These are phyloP conservation scores for Helichrysum umbraculigerum DNA, from an alignment of 129 eudicot species.

Conservation along the genomic window DNA sequence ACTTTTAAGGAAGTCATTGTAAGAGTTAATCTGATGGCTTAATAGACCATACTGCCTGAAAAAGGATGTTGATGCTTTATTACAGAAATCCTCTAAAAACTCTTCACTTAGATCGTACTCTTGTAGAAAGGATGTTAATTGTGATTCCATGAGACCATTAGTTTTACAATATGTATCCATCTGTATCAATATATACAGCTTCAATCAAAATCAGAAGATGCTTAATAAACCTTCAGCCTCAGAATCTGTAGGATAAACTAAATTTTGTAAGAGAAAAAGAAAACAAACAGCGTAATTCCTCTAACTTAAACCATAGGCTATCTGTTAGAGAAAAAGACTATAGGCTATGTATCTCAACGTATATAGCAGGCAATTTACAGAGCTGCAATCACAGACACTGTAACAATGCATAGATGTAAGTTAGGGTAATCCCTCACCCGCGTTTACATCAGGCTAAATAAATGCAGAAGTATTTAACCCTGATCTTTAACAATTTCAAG, in stretches of 20 bases:
- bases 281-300: slow-evolving; percentile 5
- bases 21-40: slow-evolving; percentile 84
- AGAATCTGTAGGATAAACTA: slow-evolving; percentile 6
- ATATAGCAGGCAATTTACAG: no score
- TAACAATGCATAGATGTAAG: background rate
- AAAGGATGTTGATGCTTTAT: slow-evolving; percentile 62
- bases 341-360: no score
- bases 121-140: slow-evolving; percentile 7
- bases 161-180: slow-evolving; percentile 41
- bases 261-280: slow-evolving; percentile 5
- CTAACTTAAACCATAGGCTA: background rate
- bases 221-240: background rate
- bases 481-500: slow-evolving; percentile 16
- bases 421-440: background rate
- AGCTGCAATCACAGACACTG: background rate
- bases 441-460: background rate
- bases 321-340: no score
- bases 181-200: slow-evolving; percentile 2
- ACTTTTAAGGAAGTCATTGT: slow-evolving; percentile 60
- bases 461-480: background rate
- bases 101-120: slow-evolving; percentile 37
- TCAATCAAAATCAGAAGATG: background rate
- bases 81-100: slow-evolving; percentile 48
- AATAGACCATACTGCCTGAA: slow-evolving; percentile 68
- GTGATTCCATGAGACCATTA: slow-evolving; percentile 28